phyloP scores from a whole-genome alignment of 495 filamentous ascomycete species.

The Pyrenopolyporus hunteri region DNA sequence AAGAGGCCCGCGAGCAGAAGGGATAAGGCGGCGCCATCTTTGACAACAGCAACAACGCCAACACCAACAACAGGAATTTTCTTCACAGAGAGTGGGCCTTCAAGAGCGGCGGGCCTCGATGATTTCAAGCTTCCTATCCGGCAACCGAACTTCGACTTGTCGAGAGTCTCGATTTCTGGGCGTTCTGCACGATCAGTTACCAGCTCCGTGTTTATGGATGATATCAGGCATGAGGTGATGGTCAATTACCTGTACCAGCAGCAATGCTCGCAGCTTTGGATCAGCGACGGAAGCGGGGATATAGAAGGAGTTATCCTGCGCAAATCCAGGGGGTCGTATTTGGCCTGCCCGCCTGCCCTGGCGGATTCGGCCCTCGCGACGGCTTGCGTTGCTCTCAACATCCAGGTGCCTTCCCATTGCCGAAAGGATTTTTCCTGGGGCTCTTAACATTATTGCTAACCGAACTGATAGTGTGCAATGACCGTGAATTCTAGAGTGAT shows the following conservation, averaged over 20 bases:
- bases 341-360: constrained; percentile 70
- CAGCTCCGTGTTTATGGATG: constrained; percentile 67
- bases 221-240: constrained; percentile 85
- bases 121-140: constrained; percentile 57
- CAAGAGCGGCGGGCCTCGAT: constrained; percentile 19
- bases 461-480: constrained; percentile 68
- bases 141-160: constrained; percentile 50
- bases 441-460: constrained; percentile 13
- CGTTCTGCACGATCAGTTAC: constrained; percentile 52
- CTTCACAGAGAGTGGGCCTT: constrained; percentile 36
- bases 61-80: constrained; percentile 16
- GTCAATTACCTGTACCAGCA: constrained; percentile 82
- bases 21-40: no score
- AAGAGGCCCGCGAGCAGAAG: constrained; percentile 47
- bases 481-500: constrained; percentile 78
- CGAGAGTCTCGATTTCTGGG: constrained; percentile 58
- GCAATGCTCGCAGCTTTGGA: constrained; percentile 73
- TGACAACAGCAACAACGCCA: constrained; percentile 16
- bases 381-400: constrained; percentile 70
- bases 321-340: constrained; percentile 68
- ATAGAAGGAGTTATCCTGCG: constrained; percentile 74
- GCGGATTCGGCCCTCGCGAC: constrained; percentile 61
- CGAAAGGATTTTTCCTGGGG: not conserved
- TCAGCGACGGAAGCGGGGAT: constrained; percentile 67
- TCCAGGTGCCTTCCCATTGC: constrained; percentile 56